These are phyloP conservation scores for Hypoxylon sp. DNA, from an alignment of 2,329 filamentous ascomycete genomes.

Conservation along the genomic window DNA sequence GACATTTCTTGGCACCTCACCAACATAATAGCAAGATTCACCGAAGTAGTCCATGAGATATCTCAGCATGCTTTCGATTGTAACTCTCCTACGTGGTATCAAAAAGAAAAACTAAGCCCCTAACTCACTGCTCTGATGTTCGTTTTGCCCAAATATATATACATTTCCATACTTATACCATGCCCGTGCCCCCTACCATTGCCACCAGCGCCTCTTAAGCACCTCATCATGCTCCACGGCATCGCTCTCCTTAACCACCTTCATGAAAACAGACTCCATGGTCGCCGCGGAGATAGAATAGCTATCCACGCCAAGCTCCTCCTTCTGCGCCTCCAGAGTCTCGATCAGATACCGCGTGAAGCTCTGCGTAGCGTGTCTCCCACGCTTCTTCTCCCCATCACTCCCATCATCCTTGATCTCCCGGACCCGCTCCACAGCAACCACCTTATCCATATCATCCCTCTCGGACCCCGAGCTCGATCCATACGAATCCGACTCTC, in stretches of 20 bases:
- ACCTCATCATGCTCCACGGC: constrained; percentile 67
- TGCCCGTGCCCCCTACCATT: constrained; percentile 5
- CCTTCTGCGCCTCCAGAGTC: constrained; percentile 70
- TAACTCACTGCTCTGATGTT: constrained; percentile 8
- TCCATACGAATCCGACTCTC: neutral
- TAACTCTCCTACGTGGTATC: constrained; percentile 17
- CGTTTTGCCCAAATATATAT: constrained; percentile 11
- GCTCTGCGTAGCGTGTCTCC: constrained; percentile 35
- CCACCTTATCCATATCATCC: constrained; percentile 11
- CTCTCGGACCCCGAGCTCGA: neutral
- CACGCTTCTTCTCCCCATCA: constrained; percentile 27
- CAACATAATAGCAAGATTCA: neutral
- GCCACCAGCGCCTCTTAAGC: constrained; percentile 45
- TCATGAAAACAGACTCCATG: constrained; percentile 79
- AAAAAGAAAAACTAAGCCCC: constrained; percentile 13
- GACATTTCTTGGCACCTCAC: too few species aligned
- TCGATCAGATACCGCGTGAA: constrained; percentile 55
- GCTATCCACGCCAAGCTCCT: constrained; percentile 72
- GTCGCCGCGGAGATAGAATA: constrained; percentile 77
- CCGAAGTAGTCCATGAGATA: neutral
- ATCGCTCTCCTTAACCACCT: constrained; percentile 75
- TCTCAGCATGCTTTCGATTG: constrained; percentile 13
- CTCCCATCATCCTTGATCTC: neutral
- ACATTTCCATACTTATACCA: neutral
- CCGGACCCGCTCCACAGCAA: constrained; percentile 20